phyloP scores from a whole-genome alignment of 441 rosid species.

The Populus tomentosa region DNA sequence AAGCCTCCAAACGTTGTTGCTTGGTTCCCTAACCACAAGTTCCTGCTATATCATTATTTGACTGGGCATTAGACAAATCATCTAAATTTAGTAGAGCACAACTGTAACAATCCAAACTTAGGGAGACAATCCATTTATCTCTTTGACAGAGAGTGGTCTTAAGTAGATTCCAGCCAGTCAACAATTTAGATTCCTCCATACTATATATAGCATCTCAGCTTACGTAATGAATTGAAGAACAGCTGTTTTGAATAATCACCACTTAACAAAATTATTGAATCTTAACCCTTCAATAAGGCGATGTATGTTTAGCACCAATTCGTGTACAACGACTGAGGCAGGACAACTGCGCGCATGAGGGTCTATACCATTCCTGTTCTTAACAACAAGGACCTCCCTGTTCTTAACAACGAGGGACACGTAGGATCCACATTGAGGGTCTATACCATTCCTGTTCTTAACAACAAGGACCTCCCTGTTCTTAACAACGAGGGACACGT shows the following conservation, averaged over 20 bases:
- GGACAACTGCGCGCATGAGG: too few relatives aligned
- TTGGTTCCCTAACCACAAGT: too few relatives aligned
- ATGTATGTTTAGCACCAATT: not conserved
- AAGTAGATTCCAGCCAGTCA: not conserved
- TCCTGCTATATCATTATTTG: not conserved
- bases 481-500: not conserved
- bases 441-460: not conserved
- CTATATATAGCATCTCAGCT: not conserved
- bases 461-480: too few relatives aligned
- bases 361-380: too few relatives aligned
- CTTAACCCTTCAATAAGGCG: not conserved
- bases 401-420: not conserved
- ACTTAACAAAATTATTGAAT: not conserved
- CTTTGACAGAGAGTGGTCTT: not conserved
- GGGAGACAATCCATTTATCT: not conserved
- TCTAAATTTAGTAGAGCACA: too few relatives aligned
- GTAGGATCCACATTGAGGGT: not conserved
- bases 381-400: too few relatives aligned
- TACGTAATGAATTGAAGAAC: not conserved
- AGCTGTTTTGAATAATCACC: not conserved
- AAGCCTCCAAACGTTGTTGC: too few relatives aligned
- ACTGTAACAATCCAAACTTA: too few relatives aligned
- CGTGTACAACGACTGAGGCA: not conserved
- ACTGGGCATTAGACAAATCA: not conserved
- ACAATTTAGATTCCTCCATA: not conserved